Base-by-base conservation (phyloP, 2,329 filamentous ascomycete species). In the Paramyrothecium sp. region DNA sequence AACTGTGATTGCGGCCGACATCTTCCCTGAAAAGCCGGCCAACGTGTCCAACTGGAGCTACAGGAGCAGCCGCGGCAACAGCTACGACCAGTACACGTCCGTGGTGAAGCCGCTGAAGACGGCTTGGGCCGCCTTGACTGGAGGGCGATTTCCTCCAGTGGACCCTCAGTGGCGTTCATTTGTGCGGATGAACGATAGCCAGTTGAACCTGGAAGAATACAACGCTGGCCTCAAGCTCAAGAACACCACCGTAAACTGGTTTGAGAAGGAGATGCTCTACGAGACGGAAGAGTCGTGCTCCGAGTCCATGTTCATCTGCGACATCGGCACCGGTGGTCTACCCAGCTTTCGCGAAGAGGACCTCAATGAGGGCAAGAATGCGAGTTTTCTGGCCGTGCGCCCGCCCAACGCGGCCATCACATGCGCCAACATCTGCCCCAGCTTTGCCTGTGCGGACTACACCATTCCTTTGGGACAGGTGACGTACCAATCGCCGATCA, bases 271-370 rank as follows among this genome's bases (percentile, higher is more conserved):
- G 49, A 51, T 51, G 49, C 49, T 51, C 21, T 51, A 51, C 49
- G 49, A 51, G 16, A 51, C 49, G 8, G 49, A 51, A n/a, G 49
- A 51, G 22, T 51, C 49, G 13, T 51, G 49, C 49, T 51, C 49
- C 49, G 49, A 51, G 49, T 51, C 49, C 49, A 51, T 51, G 49
- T 51, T 23, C 23, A 51, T 51, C 49, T 51, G 49, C 49, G 49
- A 51, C 49, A 51, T 51, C 7, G 49, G 49, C 49, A 51, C 49
- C 21, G 49, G 49, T 16, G 49, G 49, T 8, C 49, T 51, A 8
- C 49, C 49, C 49, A 51, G 49, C 49, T 51, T 51, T 22, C 49
- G 49, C 49, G 49, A 51, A n/a, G 21, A 51, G 49, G 23, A 51
- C 19, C 49, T 51, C 21, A 51, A 51, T 26, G 11, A 51, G 21